Conservation (phyloP, 192 early-diverging fungal species). For the Coemansia javaensis region DNA sequence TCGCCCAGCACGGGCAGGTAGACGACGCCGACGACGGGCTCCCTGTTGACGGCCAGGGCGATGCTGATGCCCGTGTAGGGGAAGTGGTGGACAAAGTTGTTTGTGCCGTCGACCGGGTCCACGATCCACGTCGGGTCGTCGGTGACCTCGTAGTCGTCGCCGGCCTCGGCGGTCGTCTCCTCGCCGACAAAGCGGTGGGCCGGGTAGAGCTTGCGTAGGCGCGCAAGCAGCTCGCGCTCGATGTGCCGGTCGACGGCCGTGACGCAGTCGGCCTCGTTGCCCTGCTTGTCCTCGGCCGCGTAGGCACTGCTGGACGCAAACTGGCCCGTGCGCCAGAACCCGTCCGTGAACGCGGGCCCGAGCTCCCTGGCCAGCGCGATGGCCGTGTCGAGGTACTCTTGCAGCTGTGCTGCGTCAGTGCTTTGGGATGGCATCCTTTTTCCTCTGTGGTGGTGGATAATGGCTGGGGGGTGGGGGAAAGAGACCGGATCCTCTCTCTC, state of each 20-base stretch:
- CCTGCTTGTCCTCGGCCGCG: conserved; percentile 29
- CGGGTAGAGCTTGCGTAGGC: conserved; percentile 59
- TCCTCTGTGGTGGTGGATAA: neutral
- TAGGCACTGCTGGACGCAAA: conserved; percentile 23
- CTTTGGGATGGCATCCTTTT: neutral
- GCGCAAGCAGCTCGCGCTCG: conserved; percentile 63
- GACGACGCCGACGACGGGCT: conserved; percentile 82
- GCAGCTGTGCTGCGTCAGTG: conserved; percentile 1
- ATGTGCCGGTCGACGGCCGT: conserved; percentile 83
- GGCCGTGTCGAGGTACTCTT: conserved; percentile 22
- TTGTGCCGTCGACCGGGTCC: conserved; percentile 79
- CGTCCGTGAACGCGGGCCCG: conserved; percentile 44
- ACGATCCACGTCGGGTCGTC: conserved; percentile 85
- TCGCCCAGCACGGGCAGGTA: conserved; percentile 88
- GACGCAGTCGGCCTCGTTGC: conserved; percentile 51
- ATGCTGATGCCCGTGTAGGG: conserved; percentile 87
- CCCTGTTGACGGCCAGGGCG: conserved; percentile 66
- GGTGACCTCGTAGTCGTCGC: conserved; percentile 54
- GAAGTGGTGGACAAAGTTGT: conserved; percentile 70
- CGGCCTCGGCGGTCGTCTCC: conserved; percentile 62
- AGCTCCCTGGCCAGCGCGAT: conserved; percentile 32
- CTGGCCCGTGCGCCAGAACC: conserved; percentile 39
- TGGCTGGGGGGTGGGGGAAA: too few species aligned
- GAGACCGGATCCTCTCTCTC: too few species aligned
- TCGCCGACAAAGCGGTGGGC: conserved; percentile 84